These are phyloP conservation scores for Neoboletus magnificus DNA, from an alignment of 768 basidiomycete genomes.

Conservation along the genomic window DNA sequence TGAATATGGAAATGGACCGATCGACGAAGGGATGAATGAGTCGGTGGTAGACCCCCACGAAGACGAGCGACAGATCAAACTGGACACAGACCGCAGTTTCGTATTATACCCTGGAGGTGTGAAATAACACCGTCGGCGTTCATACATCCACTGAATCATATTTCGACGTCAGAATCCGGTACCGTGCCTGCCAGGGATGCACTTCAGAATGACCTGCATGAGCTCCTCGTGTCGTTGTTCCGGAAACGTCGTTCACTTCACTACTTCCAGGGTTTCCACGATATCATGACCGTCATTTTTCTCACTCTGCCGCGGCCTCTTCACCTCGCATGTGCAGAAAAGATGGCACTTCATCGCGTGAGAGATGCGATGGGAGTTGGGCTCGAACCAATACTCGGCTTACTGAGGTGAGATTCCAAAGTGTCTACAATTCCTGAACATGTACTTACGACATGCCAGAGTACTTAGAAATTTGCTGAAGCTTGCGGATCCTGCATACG, in stretches of 20 bases:
- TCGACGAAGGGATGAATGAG: neutral
- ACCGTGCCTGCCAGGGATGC: slow-evolving; percentile 36
- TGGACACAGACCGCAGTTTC: slow-evolving; percentile 92
- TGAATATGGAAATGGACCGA: slow-evolving; percentile 1
- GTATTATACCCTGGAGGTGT: slow-evolving; percentile 89
- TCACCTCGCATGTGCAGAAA: slow-evolving; percentile 50
- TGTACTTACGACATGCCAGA: slow-evolving; percentile 34
- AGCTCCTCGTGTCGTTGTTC: slow-evolving; percentile 72
- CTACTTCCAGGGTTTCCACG: slow-evolving; percentile 94
- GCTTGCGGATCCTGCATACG: slow-evolving; percentile 66
- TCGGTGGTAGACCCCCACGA: slow-evolving; percentile 40
- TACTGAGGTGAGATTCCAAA: slow-evolving; percentile 52
- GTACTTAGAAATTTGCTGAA: slow-evolving; percentile 71
- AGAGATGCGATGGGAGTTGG: slow-evolving; percentile 87
- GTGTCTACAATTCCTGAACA: neutral
- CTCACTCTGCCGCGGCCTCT: slow-evolving; percentile 65
- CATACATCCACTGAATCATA: slow-evolving; percentile 5
- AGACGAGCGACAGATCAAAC: slow-evolving; percentile 83
- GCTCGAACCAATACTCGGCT: slow-evolving; percentile 80
- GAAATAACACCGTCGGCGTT: slow-evolving; percentile 12
- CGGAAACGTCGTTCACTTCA: slow-evolving; percentile 66
- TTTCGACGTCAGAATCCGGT: slow-evolving; percentile 16
- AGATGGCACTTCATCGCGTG: slow-evolving; percentile 39
- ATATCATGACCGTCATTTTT: slow-evolving; percentile 82
- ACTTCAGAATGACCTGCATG: slow-evolving; percentile 65